Percentiles rank a stretch among this genome's conserved stretches.
phyloP scores from a whole-genome alignment of 176 grass and related monocot species.

The Miscanthus lutarioriparius region DNA sequence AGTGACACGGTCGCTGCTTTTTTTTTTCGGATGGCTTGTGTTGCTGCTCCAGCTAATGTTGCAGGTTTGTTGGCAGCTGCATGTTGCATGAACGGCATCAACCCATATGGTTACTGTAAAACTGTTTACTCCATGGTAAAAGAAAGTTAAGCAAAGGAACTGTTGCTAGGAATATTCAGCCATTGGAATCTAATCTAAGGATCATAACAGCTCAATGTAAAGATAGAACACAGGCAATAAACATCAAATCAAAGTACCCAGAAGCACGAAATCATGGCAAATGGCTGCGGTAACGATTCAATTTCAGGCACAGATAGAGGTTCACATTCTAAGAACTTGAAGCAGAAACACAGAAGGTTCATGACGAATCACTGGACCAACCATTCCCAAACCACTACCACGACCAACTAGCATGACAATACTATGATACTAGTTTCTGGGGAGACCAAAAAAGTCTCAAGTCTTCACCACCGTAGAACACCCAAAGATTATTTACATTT shows the following conservation, averaged over 20 bases:
- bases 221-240: neutral
- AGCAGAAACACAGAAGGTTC: neutral
- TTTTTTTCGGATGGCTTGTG: too few relatives aligned
- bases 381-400: constrained; percentile 10
- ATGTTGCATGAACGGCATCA: neutral
- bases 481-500: constrained; percentile 17
- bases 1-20: too few relatives aligned
- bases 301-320: constrained; percentile 9
- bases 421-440: neutral
- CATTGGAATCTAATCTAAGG: neutral
- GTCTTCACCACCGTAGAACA: neutral
- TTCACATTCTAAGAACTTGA: neutral
- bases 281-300: neutral
- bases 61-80: neutral
- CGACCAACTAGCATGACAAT: constrained; percentile 7
- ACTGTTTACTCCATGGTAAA: neutral
- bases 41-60: too few relatives aligned
- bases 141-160: neutral
- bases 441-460: neutral
- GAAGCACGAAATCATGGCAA: neutral
- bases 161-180: neutral
- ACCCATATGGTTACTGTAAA: neutral
- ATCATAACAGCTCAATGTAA: neutral
- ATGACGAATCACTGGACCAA: neutral
- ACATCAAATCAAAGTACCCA: neutral